phyloP scores from a whole-genome alignment of 2,329 filamentous ascomycete species.

The Scortechinia acanthostroma region DNA sequence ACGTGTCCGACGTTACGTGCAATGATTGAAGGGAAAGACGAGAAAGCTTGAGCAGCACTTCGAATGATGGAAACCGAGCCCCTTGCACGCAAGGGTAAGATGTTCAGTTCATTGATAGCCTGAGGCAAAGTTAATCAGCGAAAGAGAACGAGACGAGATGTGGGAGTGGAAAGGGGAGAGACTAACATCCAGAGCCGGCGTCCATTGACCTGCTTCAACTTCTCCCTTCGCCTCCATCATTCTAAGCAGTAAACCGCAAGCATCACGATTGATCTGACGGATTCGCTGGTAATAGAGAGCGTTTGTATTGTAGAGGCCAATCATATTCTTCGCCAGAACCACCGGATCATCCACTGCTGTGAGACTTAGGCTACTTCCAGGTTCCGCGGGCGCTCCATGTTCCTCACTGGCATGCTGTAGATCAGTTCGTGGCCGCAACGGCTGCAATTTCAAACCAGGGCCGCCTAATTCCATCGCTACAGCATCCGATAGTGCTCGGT shows the following conservation, averaged over 20 bases:
- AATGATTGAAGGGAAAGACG: background rate
- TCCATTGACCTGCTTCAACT: conserved; percentile 50
- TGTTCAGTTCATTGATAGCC: background rate
- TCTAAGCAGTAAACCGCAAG: conserved; percentile 47
- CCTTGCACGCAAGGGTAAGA: background rate
- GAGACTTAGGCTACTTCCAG: conserved; percentile 42
- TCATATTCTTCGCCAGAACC: conserved; percentile 54
- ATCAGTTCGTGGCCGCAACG: background rate
- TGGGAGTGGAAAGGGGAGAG: background rate
- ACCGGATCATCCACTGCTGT: conserved; percentile 63
- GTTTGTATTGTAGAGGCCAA: conserved; percentile 51
- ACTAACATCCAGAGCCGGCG: conserved; percentile 58
- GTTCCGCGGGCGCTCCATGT: background rate
- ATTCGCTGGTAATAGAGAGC: conserved; percentile 54
- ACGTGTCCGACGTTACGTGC: background rate
- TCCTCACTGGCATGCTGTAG: background rate
- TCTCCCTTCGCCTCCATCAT: conserved; percentile 53
- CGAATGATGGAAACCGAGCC: background rate
- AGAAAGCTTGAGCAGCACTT: background rate
- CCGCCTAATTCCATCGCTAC: conserved; percentile 38
- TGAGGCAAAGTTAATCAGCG: background rate
- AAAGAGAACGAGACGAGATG: background rate
- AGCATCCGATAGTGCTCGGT: conserved; percentile 56
- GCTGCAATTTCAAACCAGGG: background rate
- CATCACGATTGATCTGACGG: conserved; percentile 44